phyloP scores from a whole-genome alignment of 805 yeast species.

The Metschnikowia aberdeeniae region DNA sequence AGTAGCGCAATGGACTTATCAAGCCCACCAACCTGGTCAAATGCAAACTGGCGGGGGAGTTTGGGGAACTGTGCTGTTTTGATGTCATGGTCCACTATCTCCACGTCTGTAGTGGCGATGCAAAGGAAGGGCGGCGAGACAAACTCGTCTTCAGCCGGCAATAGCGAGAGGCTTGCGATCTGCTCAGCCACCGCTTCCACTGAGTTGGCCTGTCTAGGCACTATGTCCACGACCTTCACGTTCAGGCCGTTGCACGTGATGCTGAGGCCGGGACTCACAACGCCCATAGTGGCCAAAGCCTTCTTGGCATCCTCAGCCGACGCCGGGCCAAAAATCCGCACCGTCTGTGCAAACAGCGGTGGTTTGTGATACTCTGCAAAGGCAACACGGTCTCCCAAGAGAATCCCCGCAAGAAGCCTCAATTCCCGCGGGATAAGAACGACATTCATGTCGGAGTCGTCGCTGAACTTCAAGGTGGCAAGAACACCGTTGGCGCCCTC shows the following conservation, averaged over 20 bases:
- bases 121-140: conserved; percentile 49
- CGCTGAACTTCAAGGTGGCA: conserved; percentile 36
- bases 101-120: conserved; percentile 22
- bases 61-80: conserved; percentile 33
- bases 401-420: conserved; percentile 34
- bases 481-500: conserved; percentile 41
- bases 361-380: conserved; percentile 45
- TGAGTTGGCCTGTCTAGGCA: conserved; percentile 15
- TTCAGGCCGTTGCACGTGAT: conserved; percentile 19
- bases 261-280: conserved; percentile 55
- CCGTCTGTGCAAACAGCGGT: conserved; percentile 33
- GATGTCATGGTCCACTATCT: conserved; percentile 3
- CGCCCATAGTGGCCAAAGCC: conserved; percentile 50
- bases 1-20: conserved; percentile 55
- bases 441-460: conserved; percentile 30
- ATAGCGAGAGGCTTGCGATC: conserved; percentile 11
- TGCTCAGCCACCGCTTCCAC: conserved; percentile 10
- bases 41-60: conserved; percentile 43
- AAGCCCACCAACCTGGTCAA: conserved; percentile 74
- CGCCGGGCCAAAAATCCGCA: conserved; percentile 3
- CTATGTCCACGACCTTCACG: conserved; percentile 28
- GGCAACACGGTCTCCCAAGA: conserved; percentile 46
- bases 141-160: conserved; percentile 13
- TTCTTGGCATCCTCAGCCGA: neutral
- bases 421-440: conserved; percentile 23